These are phyloP conservation scores for Globisporangium uncinulatum DNA, from an alignment of 352 stramenopile species.

Conservation along the genomic window DNA sequence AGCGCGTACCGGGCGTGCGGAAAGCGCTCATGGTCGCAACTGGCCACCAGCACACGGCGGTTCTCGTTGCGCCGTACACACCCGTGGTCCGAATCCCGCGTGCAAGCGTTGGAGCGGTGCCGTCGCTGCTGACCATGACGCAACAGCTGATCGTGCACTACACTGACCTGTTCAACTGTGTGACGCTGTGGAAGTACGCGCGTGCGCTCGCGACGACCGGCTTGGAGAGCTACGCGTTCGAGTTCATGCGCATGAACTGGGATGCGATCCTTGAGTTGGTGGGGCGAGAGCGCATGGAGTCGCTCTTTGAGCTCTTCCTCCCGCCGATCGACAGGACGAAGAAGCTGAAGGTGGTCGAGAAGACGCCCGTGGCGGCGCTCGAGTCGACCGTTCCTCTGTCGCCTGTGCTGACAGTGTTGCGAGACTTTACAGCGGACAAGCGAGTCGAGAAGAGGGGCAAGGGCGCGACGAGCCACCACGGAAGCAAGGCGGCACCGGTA, in stretches of 20 bases:
- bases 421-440: conserved; percentile 11
- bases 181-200: conserved; percentile 53
- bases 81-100: conserved; percentile 2
- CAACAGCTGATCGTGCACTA: conserved; percentile 44
- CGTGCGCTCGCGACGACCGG: conserved; percentile 37
- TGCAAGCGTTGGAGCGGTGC: not conserved
- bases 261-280: conserved; percentile 63
- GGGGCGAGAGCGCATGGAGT: conserved; percentile 53
- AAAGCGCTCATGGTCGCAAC: conserved; percentile 60
- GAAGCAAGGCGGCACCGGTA: not conserved
- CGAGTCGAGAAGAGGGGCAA: conserved; percentile 7
- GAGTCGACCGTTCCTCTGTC: not conserved
- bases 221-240: conserved; percentile 40
- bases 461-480: not conserved
- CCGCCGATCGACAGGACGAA: conserved; percentile 23
- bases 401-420: conserved; percentile 4
- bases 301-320: conserved; percentile 60
- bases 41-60: conserved; percentile 68
- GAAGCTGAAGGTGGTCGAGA: conserved; percentile 11
- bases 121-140: conserved; percentile 19
- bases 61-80: conserved; percentile 51
- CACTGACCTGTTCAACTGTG: conserved; percentile 57
- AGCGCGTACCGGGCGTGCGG: conserved; percentile 67
- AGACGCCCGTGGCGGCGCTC: not conserved
- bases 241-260: conserved; percentile 71